phyloP scores from a whole-genome alignment of 768 basidiomycete species.

The Collybia sp. region DNA sequence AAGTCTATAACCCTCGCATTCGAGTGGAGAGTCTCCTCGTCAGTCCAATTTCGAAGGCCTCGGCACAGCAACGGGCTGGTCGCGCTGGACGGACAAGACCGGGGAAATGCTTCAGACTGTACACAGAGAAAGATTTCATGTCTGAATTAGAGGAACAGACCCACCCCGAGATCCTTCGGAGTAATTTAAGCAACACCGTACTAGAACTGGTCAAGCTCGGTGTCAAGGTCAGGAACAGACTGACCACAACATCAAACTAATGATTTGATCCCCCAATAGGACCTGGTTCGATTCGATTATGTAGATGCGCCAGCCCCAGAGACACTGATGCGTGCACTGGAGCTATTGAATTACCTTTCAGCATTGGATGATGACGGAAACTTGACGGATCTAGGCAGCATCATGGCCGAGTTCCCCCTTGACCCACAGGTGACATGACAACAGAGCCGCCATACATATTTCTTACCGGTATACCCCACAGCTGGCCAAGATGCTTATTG shows the following conservation, averaged over 20 bases:
- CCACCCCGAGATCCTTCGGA: slow-evolving; percentile 91
- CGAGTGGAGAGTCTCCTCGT: slow-evolving; percentile 93
- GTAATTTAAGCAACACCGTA: slow-evolving; percentile 91
- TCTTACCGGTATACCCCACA: slow-evolving; percentile 18
- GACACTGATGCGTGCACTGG: slow-evolving; percentile 94
- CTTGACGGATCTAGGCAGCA: slow-evolving; percentile 76
- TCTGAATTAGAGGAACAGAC: slow-evolving; percentile 95
- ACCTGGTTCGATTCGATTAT: slow-evolving; percentile 85
- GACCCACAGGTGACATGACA: slow-evolving; percentile 78
- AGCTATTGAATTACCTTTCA: slow-evolving; percentile 86
- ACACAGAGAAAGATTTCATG: slow-evolving; percentile 97
- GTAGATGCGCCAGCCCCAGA: slow-evolving; percentile 94
- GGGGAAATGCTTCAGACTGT: slow-evolving; percentile 95
- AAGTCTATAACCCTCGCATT: slow-evolving; percentile 96
- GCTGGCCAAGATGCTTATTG: slow-evolving; percentile 91
- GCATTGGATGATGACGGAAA: slow-evolving; percentile 95
- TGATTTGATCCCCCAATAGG: slow-evolving; percentile 31
- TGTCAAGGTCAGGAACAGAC: slow-evolving; percentile 52
- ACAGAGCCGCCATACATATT: neutral
- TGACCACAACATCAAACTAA: too few species aligned
- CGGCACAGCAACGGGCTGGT: slow-evolving; percentile 93
- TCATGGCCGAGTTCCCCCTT: slow-evolving; percentile 99
- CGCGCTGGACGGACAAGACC: slow-evolving; percentile 95
- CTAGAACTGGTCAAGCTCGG: slow-evolving; percentile 93
- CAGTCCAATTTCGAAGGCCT: slow-evolving; percentile 94